Evolutionary conservation across 352 stramenopile genomes (phyloP).

Genomic region (Phytophthora chlamydospora): DNA sequence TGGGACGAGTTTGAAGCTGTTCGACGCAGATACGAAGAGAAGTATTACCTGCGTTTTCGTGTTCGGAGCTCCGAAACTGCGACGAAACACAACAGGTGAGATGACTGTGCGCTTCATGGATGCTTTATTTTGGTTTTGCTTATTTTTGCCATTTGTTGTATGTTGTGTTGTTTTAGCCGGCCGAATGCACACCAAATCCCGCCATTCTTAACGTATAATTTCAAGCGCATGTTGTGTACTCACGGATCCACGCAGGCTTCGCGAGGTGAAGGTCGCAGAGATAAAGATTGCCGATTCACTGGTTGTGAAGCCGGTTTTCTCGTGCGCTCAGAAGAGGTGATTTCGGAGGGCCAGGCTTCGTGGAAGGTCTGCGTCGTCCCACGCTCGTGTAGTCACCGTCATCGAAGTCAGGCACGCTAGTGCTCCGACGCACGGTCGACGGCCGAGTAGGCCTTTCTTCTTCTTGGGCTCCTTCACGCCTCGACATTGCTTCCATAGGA

Average conservation of each 20-base stretch:
- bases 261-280: neutral
- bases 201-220: neutral
- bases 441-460: no score
- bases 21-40: neutral
- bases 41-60: slow-evolving; percentile 2
- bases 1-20: no score
- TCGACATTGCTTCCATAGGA: no score
- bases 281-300: slow-evolving; percentile 1
- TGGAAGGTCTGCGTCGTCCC: neutral
- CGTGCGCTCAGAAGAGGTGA: neutral
- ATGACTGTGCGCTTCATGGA: neutral
- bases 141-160: no score
- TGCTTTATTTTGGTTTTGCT: neutral
- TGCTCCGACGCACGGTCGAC: no score
- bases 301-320: slow-evolving; percentile 1
- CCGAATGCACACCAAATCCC: neutral
- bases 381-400: no score
- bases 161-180: slow-evolving; percentile 8
- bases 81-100: neutral
- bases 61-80: slow-evolving; percentile 2
- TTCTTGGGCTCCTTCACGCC: no score
- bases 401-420: no score
- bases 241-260: neutral
- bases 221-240: slow-evolving; percentile 5
- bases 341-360: neutral